A percentile compares a stretch with the other conserved stretches of the same genome.
Conservation (phyloP, 345 rosid species). For the Eutrema japonicum region DNA sequence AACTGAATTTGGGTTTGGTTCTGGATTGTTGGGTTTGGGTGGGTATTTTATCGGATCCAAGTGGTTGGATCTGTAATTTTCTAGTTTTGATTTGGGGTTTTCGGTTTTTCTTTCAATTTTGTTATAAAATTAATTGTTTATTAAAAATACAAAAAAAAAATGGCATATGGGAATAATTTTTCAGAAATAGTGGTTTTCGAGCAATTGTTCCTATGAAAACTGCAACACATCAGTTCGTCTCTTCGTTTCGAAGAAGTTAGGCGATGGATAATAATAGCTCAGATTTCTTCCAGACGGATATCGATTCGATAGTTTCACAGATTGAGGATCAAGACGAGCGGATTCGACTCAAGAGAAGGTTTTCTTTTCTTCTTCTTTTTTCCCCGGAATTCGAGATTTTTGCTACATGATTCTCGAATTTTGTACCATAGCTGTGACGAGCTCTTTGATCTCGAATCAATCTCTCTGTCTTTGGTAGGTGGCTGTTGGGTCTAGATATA, state of each 20-base stretch:
- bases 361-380: constrained; percentile 21
- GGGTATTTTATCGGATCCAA: too few relatives aligned
- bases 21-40: too few relatives aligned
- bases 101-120: too few relatives aligned
- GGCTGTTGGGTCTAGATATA: constrained; percentile 67
- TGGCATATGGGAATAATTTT: too few relatives aligned
- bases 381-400: not conserved
- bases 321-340: constrained; percentile 56
- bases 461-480: constrained; percentile 47
- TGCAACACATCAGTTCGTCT: too few relatives aligned
- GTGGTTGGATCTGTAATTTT: too few relatives aligned
- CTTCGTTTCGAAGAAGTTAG: not conserved
- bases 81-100: too few relatives aligned
- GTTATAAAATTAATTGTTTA: too few relatives aligned
- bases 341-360: constrained; percentile 67
- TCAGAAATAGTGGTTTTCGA: too few relatives aligned
- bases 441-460: not conserved
- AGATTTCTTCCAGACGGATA: constrained; percentile 45
- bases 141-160: too few relatives aligned
- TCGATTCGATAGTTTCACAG: constrained; percentile 48
- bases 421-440: not conserved
- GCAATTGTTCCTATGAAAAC: too few relatives aligned
- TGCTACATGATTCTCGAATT: constrained; percentile 9
- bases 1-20: too few relatives aligned
- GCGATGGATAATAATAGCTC: constrained; percentile 32